Base-by-base conservation (phyloP, 306 rosid species). In the Begonia peltatifolia region DNA sequence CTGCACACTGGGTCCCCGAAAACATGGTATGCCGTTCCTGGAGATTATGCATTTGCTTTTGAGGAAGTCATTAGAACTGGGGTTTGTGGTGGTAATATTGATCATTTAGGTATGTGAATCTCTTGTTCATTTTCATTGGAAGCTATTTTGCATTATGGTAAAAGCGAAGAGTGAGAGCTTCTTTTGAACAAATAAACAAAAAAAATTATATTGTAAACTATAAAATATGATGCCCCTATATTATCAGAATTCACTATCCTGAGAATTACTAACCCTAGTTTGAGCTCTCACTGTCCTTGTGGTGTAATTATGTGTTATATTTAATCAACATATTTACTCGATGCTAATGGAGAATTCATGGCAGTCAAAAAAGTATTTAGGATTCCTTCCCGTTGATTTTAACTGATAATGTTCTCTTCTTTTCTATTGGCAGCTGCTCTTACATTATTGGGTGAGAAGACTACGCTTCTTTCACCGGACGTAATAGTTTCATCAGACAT, bases 1-100 rank as follows among this genome's bases (percentile, higher is more conserved):
- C 94, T 86, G 64, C 96, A 90, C 74, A 67, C 86, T 44, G 99
- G 99, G 63, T 80, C 99, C 23, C 65, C 95, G 60, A 90, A 90
- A 81, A 90, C 99, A 51, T 90, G 99, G 99, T 90, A 90, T 78
- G 66, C 99, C 47, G 84, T 92, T 73, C 96, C 99, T 42, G 99
- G 94, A 58, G 85, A 75, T 71, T 74, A 74, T 73, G 99, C 96
- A 16, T 68, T 73, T 75, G 76, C 74, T 56, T 86, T 92, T 75
- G 99, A 92, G 81, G 96, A 92, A 69, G 75, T 81, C 54, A 75
- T 92, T 51, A 78, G 93, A 30, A 52, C 75, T 13, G 65, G 79
- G 74, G 99, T 82, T 25, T 83, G 77, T 68, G 96, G 96, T 73
- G 84, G 84, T 48, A 62, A 68, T 54, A 52, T 82, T 52, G 94